Base-by-base conservation (phyloP, 805 yeast genomes). In the Lipomyces japonicus region DNA sequence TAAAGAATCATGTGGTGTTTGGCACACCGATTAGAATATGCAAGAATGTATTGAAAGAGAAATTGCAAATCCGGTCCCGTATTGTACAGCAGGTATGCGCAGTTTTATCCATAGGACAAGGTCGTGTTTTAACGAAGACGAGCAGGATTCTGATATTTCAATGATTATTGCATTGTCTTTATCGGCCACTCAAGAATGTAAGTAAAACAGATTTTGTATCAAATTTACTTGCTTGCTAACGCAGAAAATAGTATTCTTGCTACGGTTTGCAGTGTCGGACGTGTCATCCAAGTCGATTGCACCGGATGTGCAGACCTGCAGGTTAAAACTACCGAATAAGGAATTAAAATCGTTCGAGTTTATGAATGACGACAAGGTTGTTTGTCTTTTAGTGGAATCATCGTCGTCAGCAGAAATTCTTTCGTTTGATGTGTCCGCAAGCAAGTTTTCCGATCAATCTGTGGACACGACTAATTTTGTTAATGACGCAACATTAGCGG, bases 1-100 rank as follows among this genome's bases (percentile, higher is more conserved):
- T 54, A 53, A 51, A 43, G 42, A 44, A 46, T n/a, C 58, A 54
- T 39, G 46, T 47, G 5, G 38, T 26, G 14, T 48, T 46, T 35
- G 58, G 58, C 10, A 26, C 32, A 23, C 50, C 57, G 4, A 24
- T 50, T 7, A n/a, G 21, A 26, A 42, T 53, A 1, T 34, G 25
- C 10, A 39, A 23, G 5, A n/a, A 5, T 4, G 21, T 34, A 22
- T 39, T 38, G 5, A 2, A 14, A 9, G 26, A 30, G 23, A 34
- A 34, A 19, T 9, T 50, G 32, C 36, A 38, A 16, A 25, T 41
- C n/a, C 14, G 24, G 9, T 12, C 32, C 26, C 24, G 55, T 28
- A 36, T 48, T 2, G 28, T 48, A 24, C 36, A 40, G 7, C 28
- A 18, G 30, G 36, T 43, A 21, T 4, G 49, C n/a, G n/a, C n/a